Evolutionary conservation across 1,139 yeast genomes (phyloP).

Genomic region (Candida tunisiensis): DNA sequence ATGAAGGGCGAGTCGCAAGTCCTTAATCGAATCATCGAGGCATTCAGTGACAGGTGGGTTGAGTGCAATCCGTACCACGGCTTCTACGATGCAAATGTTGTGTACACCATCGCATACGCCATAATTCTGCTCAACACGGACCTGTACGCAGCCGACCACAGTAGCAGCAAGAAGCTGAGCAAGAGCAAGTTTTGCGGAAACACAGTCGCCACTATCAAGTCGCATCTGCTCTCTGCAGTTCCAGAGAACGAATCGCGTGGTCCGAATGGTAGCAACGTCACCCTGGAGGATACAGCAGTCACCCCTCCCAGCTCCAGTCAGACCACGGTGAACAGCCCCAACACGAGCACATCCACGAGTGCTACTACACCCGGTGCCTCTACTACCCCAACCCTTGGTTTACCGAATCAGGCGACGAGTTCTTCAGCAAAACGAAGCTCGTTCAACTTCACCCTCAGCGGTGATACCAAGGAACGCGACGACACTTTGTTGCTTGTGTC

Average conservation of each 20-base stretch:
- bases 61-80: constrained; percentile 28
- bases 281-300: constrained; percentile 1
- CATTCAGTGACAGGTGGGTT: constrained; percentile 56
- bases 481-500: constrained; percentile 10
- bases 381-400: no score
- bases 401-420: no score
- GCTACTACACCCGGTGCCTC: no score
- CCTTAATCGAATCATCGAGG: constrained; percentile 55
- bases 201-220: constrained; percentile 12
- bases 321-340: background rate
- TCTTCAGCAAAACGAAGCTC: no score
- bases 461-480: no score
- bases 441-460: no score
- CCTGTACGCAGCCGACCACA: constrained; percentile 16
- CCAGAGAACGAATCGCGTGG: background rate
- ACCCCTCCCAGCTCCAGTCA: constrained; percentile 1
- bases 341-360: no score
- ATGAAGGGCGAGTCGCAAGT: constrained; percentile 77
- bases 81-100: constrained; percentile 41
- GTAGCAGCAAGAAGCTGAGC: constrained; percentile 19
- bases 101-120: constrained; percentile 61
- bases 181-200: constrained; percentile 14
- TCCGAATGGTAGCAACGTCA: background rate
- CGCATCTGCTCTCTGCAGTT: constrained; percentile 1
- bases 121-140: constrained; percentile 47